A percentile compares a stretch with the other conserved stretches of the same genome.
phyloP scores from a whole-genome alignment of 2,329 filamentous ascomycete genomes.

The Xylariales sp. region DNA sequence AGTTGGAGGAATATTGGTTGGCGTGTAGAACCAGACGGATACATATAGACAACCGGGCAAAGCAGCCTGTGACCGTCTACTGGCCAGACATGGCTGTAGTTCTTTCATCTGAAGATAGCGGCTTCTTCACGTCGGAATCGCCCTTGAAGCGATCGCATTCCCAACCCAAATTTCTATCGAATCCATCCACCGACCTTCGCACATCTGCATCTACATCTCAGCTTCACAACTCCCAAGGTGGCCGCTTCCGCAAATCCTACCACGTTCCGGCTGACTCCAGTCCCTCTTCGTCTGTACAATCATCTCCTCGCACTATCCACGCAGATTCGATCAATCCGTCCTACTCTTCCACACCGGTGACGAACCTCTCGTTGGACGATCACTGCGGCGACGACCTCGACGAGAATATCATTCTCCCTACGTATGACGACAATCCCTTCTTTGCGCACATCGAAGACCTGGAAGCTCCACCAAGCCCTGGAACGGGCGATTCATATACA shows the following conservation, averaged over 20 bases:
- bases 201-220: slow-evolving; percentile 41
- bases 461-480: slow-evolving; percentile 47
- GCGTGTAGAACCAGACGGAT: too few relatives aligned
- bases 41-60: too few relatives aligned
- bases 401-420: slow-evolving; percentile 42
- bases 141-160: slow-evolving; percentile 57
- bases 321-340: slow-evolving; percentile 53
- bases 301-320: slow-evolving; percentile 49
- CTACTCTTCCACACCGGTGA: slow-evolving; percentile 58
- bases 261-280: slow-evolving; percentile 37
- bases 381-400: slow-evolving; percentile 47
- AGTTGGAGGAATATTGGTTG: slow-evolving; percentile 21
- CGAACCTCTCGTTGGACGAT: slow-evolving; percentile 58
- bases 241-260: slow-evolving; percentile 34
- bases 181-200: slow-evolving; percentile 34
- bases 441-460: slow-evolving; percentile 42
- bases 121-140: slow-evolving; percentile 51
- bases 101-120: slow-evolving; percentile 51
- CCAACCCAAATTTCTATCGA: slow-evolving; percentile 49
- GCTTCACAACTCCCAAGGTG: slow-evolving; percentile 41
- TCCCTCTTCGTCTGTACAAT: slow-evolving; percentile 50
- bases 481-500: slow-evolving; percentile 43
- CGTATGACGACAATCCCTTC: slow-evolving; percentile 42
- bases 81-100: slow-evolving; percentile 47
- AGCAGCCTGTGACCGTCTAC: too few relatives aligned